phyloP scores from a whole-genome alignment of 164 flowering plant genomes.

The Platanus orientalis region DNA sequence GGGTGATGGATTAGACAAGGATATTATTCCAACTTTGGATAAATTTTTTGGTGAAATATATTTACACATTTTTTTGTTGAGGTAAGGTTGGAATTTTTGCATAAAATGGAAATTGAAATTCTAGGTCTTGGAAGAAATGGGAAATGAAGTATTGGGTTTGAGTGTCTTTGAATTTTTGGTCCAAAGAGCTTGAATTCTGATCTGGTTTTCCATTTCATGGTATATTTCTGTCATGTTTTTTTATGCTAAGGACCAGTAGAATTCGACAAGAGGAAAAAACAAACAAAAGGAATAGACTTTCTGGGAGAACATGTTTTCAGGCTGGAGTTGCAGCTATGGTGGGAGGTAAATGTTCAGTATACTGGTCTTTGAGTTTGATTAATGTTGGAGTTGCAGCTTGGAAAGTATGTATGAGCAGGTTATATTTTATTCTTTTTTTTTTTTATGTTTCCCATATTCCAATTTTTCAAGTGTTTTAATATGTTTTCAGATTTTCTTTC shows the following conservation, averaged over 20 bases:
- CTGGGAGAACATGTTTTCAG: slow-evolving; percentile 19
- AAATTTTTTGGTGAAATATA: too few relatives aligned
- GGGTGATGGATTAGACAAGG: too few relatives aligned
- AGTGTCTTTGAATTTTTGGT: slow-evolving; percentile 16
- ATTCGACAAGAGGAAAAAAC: slow-evolving; percentile 15
- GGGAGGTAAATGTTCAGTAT: slow-evolving; percentile 36
- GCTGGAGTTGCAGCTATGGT: slow-evolving; percentile 71
- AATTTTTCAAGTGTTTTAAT: too few relatives aligned
- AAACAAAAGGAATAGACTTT: slow-evolving; percentile 5
- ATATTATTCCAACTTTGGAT: too few relatives aligned
- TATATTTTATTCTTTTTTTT: too few relatives aligned
- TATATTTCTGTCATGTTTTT: not conserved
- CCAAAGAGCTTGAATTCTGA: slow-evolving; percentile 14
- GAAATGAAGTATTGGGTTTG: too few relatives aligned
- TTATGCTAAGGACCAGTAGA: slow-evolving; percentile 13
- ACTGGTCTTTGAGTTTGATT: slow-evolving; percentile 7
- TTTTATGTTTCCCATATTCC: too few relatives aligned
- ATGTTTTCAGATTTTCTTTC: too few relatives aligned
- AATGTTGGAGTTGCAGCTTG: not conserved
- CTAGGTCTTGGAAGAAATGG: too few relatives aligned
- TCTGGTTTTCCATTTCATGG: slow-evolving; percentile 5
- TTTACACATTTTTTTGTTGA: not conserved
- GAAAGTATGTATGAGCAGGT: too few relatives aligned
- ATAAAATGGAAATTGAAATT: too few relatives aligned
- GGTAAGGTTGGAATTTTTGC: too few relatives aligned